phyloP scores from a whole-genome alignment of 495 filamentous ascomycete species.

The Choiromyces venosus region DNA sequence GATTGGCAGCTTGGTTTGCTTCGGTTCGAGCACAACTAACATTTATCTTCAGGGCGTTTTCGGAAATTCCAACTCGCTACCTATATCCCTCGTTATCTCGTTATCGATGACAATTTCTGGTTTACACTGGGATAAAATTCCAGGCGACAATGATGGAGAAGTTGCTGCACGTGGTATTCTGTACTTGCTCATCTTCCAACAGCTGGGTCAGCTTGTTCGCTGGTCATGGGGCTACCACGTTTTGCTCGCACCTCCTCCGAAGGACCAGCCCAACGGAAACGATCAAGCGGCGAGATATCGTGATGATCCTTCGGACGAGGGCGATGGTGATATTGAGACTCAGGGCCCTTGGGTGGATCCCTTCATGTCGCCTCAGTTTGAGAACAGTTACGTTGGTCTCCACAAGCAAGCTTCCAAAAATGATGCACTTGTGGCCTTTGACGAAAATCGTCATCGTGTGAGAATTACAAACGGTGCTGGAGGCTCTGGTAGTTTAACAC shows the following conservation, averaged over 20 bases:
- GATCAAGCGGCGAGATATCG: conserved; percentile 54
- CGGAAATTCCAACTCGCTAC: conserved; percentile 95
- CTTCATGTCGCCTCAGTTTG: conserved; percentile 39
- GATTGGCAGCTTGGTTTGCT: neutral
- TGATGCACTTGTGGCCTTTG: conserved; percentile 15
- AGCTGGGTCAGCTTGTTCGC: conserved; percentile 86
- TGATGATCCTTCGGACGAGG: conserved; percentile 53
- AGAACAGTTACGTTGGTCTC: conserved; percentile 41
- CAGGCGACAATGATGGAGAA: conserved; percentile 89
- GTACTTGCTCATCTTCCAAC: conserved; percentile 95
- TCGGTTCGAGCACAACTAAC: neutral
- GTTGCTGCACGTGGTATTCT: conserved; percentile 90
- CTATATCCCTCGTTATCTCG: conserved; percentile 91
- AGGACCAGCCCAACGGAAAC: conserved; percentile 58
- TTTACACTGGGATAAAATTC: conserved; percentile 85
- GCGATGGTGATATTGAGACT: conserved; percentile 40
- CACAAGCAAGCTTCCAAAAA: conserved; percentile 24
- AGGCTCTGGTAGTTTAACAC: conserved; percentile 36
- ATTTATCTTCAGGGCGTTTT: conserved; percentile 59
- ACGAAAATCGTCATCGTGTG: conserved; percentile 21
- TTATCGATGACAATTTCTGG: conserved; percentile 85
- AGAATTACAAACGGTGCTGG: conserved; percentile 27
- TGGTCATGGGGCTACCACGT: conserved; percentile 99
- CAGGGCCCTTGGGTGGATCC: conserved; percentile 37
- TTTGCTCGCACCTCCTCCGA: conserved; percentile 71